Percentiles rank a stretch among this genome's conserved stretches.
Evolutionary conservation across 2,329 filamentous ascomycete species (phyloP).

Genomic region (Myotisia sp.): DNA sequence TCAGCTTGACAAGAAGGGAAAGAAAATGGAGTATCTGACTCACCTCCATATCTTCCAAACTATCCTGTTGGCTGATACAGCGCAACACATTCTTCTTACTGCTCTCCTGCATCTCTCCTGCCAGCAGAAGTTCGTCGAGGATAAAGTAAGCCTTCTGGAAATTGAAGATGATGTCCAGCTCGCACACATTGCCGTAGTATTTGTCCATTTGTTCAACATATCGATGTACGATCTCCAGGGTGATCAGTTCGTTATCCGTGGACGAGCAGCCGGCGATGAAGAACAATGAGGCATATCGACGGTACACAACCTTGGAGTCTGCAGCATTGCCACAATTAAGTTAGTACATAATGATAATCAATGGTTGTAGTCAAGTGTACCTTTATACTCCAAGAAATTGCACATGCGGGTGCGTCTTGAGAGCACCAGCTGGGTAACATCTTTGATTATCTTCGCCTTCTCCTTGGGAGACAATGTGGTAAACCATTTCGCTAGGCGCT

Average conservation of each 20-base stretch:
- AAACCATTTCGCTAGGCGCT: slow-evolving; percentile 99
- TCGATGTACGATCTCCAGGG: slow-evolving; percentile 94
- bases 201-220: slow-evolving; percentile 99
- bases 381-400: slow-evolving; percentile 99
- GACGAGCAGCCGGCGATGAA: slow-evolving; percentile 96
- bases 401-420: slow-evolving; percentile 96
- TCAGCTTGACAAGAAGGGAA: neutral
- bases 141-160: slow-evolving; percentile 99
- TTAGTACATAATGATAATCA: slow-evolving; percentile 6
- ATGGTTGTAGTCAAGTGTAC: slow-evolving; percentile 31
- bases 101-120: slow-evolving; percentile 94
- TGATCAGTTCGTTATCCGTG: slow-evolving; percentile 97
- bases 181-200: slow-evolving; percentile 99
- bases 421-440: slow-evolving; percentile 93
- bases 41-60: slow-evolving; percentile 98
- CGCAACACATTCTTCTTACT: slow-evolving; percentile 98
- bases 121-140: slow-evolving; percentile 84
- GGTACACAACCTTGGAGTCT: slow-evolving; percentile 99
- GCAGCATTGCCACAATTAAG: slow-evolving; percentile 13
- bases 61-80: slow-evolving; percentile 94
- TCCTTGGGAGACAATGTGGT: slow-evolving; percentile 93
- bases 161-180: slow-evolving; percentile 99
- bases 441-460: slow-evolving; percentile 99
- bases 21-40: slow-evolving; percentile 30
- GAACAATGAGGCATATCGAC: slow-evolving; percentile 95